phyloP scores from a whole-genome alignment of 2,329 filamentous ascomycete genomes.

The Epichloe bromicola region DNA sequence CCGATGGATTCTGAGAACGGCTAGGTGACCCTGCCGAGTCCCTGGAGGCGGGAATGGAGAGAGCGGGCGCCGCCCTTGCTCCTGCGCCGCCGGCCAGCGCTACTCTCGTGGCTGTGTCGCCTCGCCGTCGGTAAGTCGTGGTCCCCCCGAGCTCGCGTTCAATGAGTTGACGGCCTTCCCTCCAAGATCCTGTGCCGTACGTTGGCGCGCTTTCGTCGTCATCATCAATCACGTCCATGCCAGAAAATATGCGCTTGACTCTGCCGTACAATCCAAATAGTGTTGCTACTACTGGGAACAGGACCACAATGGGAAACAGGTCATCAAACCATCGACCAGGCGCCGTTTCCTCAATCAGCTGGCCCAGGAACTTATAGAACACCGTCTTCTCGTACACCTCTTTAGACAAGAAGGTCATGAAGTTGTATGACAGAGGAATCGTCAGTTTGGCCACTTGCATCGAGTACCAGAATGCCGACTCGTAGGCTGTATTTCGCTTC shows the following conservation, averaged over 20 bases:
- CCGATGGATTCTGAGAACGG: slow-evolving; percentile 27
- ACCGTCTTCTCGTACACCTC: slow-evolving; percentile 62
- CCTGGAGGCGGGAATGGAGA: slow-evolving; percentile 32
- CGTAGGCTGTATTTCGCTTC: slow-evolving; percentile 77
- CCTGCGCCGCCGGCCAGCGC: slow-evolving; percentile 14
- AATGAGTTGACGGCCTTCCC: slow-evolving; percentile 82
- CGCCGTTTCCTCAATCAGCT: slow-evolving; percentile 69
- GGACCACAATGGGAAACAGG: slow-evolving; percentile 77
- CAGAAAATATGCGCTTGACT: slow-evolving; percentile 69
- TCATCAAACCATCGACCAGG: slow-evolving; percentile 75
- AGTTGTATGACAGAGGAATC: slow-evolving; percentile 91
- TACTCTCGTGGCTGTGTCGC: slow-evolving; percentile 26
- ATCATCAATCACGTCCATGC: slow-evolving; percentile 60
- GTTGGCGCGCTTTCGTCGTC: slow-evolving; percentile 50
- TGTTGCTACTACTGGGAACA: slow-evolving; percentile 74
- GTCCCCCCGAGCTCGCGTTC: slow-evolving; percentile 67
- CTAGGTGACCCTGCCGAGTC: slow-evolving; percentile 22
- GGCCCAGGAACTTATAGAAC: slow-evolving; percentile 79
- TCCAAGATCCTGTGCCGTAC: slow-evolving; percentile 74
- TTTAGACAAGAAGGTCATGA: slow-evolving; percentile 73
- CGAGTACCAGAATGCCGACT: slow-evolving; percentile 92
- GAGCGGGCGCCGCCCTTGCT: slow-evolving; percentile 29
- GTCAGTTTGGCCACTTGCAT: slow-evolving; percentile 85
- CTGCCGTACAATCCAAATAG: slow-evolving; percentile 82
- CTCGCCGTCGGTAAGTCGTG: slow-evolving; percentile 37